Percentiles rank a stretch among this genome's conserved stretches.
Conservation (phyloP, 2,329 filamentous ascomycete species). For the Xylariaceae sp. region DNA sequence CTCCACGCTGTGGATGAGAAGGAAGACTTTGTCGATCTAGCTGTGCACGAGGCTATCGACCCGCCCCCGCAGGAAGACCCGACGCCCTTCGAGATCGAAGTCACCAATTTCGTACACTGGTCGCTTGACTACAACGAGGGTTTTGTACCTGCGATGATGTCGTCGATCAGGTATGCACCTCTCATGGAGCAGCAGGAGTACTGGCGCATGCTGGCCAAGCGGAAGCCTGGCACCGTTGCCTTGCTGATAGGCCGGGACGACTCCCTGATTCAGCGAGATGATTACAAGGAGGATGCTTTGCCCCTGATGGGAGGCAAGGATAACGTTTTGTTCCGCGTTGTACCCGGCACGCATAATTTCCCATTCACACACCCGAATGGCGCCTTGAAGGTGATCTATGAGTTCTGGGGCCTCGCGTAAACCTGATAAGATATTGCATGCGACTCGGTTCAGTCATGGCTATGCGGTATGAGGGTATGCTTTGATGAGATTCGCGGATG, state of each 20-base stretch:
- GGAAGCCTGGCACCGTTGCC: conserved; percentile 41
- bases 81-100: conserved; percentile 42
- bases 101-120: conserved; percentile 52
- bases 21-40: conserved; percentile 36
- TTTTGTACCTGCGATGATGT: conserved; percentile 57
- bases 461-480: background rate
- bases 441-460: background rate
- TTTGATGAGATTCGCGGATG: background rate
- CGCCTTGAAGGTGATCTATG: conserved; percentile 43
- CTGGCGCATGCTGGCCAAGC: conserved; percentile 44
- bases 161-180: conserved; percentile 49
- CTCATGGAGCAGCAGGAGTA: conserved; percentile 47
- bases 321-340: conserved; percentile 45
- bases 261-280: conserved; percentile 47
- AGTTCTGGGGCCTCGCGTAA: conserved; percentile 40
- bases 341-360: conserved; percentile 56
- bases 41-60: conserved; percentile 38
- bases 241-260: conserved; percentile 49
- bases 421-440: background rate
- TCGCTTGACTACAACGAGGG: conserved; percentile 51
- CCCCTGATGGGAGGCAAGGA: conserved; percentile 47
- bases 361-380: conserved; percentile 50
- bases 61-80: conserved; percentile 19
- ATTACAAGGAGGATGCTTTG: conserved; percentile 46
- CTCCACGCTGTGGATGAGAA: conserved; percentile 23